Evolutionary conservation across 2,329 filamentous ascomycete species (phyloP).

Genomic region (Penicillium sp.): DNA sequence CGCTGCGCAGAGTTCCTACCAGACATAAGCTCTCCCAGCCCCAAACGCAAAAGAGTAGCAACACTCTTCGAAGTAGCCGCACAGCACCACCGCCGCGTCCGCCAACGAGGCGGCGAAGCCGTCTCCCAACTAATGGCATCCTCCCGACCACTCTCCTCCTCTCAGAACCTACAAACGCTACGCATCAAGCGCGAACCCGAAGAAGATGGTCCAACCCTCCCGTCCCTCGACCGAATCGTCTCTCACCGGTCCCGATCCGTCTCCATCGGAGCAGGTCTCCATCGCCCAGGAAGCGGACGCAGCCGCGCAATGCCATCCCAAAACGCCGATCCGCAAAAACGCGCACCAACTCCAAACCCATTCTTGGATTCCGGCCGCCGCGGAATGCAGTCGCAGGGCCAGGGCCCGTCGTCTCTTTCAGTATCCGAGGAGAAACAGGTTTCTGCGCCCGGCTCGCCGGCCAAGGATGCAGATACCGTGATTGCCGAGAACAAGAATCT

Average conservation of each 20-base stretch:
- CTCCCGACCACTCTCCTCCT: conserved; percentile 27
- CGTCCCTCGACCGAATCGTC: conserved; percentile 28
- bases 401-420: conserved; percentile 15
- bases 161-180: conserved; percentile 30
- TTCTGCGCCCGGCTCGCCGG: conserved; percentile 17
- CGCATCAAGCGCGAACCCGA: conserved; percentile 39
- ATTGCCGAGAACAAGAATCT: conserved; percentile 41
- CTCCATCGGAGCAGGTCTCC: conserved; percentile 30
- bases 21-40: conserved; percentile 39
- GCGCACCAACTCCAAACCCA: conserved; percentile 25
- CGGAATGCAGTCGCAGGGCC: conserved; percentile 7
- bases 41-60: conserved; percentile 44
- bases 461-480: conserved; percentile 29
- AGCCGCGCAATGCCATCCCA: conserved; percentile 9
- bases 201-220: conserved; percentile 25
- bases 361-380: conserved; percentile 22
- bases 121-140: conserved; percentile 42
- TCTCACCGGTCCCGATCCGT: conserved; percentile 34
- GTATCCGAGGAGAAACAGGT: conserved; percentile 13
- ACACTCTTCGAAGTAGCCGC: conserved; percentile 43
- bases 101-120: conserved; percentile 39
- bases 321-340: conserved; percentile 21
- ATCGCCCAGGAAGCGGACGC: conserved; percentile 20
- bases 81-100: conserved; percentile 41
- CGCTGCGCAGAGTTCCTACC: conserved; percentile 37